Evolutionary conservation across 805 yeast genomes (phyloP).

Genomic region (Yarrowia osloensis): DNA sequence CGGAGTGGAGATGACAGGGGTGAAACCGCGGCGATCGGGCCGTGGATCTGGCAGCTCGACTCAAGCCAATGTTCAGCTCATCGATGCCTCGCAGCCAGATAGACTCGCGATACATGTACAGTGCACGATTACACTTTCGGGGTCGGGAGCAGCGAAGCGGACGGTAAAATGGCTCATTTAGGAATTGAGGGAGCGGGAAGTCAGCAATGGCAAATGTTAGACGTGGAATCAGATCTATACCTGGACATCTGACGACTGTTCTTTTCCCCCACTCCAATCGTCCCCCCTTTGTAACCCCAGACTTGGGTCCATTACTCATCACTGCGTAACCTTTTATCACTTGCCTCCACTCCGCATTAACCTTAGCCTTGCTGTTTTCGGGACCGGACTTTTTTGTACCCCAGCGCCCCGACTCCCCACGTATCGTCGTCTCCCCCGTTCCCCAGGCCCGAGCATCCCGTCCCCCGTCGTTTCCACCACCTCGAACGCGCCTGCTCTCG

Average conservation of each 20-base stretch:
- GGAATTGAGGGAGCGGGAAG: neutral
- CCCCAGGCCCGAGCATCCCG: neutral
- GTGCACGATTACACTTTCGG: constrained; percentile 28
- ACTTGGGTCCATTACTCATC: too few species aligned
- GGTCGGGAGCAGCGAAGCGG: neutral
- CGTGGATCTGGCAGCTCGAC: too few species aligned
- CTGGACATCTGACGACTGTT: too few species aligned
- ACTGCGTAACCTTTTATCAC: neutral
- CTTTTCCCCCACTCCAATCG: too few species aligned
- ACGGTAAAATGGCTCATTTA: neutral
- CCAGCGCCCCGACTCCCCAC: too few species aligned
- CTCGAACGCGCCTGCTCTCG: neutral
- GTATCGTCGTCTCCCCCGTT: too few species aligned
- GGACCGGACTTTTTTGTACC: neutral
- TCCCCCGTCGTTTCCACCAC: neutral
- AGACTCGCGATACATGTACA: neutral
- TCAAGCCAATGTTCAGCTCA: neutral
- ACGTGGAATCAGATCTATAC: too few species aligned
- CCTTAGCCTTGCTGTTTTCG: constrained; percentile 10
- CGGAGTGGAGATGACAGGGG: too few species aligned
- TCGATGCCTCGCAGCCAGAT: neutral
- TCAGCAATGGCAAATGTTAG: neutral
- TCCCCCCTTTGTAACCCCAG: too few species aligned
- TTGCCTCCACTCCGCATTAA: neutral
- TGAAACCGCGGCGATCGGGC: too few species aligned